Conservation (phyloP, 306 rosid genomes). For the Fagus crenata region DNA sequence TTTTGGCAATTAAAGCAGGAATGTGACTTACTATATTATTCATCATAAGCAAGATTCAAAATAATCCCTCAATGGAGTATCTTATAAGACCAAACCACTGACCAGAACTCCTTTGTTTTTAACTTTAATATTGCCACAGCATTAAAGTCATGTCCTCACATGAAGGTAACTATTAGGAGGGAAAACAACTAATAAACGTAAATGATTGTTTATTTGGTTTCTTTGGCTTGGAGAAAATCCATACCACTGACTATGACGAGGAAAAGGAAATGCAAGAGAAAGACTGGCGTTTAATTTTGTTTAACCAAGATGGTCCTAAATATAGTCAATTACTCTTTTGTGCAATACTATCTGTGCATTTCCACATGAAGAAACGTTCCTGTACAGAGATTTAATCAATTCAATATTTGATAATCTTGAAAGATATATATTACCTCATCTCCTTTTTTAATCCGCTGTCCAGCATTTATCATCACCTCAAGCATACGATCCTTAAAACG, state of each 20-base stretch:
- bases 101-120: background rate
- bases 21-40: background rate
- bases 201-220: too few species aligned
- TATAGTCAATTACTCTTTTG: background rate
- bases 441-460: conserved; percentile 76
- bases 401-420: conserved; percentile 20
- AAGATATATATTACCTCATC: conserved; percentile 76
- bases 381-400: conserved; percentile 23
- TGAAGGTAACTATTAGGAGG: background rate
- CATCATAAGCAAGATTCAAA: background rate
- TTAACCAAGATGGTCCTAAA: background rate
- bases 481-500: conserved; percentile 95
- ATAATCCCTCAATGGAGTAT: background rate
- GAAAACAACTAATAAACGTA: background rate
- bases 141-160: background rate
- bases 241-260: too few species aligned
- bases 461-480: conserved; percentile 97
- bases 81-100: background rate
- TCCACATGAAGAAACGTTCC: background rate
- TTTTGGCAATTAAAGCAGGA: background rate
- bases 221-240: too few species aligned
- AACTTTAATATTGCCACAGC: background rate
- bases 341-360: background rate
- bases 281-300: too few species aligned
- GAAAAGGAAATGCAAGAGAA: too few species aligned